Evolutionary conservation across 2,329 filamentous ascomycete genomes (phyloP), one percentile per base, ranked within the genome.

Genomic region (Stagonosporopsis chrysanthemi): DNA sequence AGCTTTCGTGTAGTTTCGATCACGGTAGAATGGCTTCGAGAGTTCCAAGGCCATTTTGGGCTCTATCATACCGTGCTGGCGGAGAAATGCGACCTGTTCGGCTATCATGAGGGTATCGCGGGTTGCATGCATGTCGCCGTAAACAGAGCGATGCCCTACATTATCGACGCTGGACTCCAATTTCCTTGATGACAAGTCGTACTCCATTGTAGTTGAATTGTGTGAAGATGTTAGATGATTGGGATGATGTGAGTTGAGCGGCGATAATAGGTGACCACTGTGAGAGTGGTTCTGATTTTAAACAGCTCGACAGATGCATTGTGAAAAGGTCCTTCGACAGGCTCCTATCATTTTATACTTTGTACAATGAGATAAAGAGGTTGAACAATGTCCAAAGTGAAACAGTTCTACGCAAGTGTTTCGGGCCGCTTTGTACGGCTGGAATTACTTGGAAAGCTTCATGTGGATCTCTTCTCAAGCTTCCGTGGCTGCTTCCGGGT

Each of bases 111-210:
- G 17, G 17, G 61, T 35, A 46, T 70, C 61, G 4, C 52, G 62
- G 6, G 55, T 39, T 6, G 65, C 62, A 23, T 56, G 64, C n/a
- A 45, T 52, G 31, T 69, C 64, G 23, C 67, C 68, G 28, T 59
- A 67, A 1, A 11, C 51, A 2, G 61, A 64, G n/a, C 64, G 61
- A 6, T 52, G 45, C 3, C 28, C 19, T 23, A 15, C 35, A 23
- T 47, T 58, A 6, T 47, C 26, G 38, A 53, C 17, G 4, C 8
- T 49, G 5, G 55, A 23, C 23, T 38, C 49, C 3, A 6, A 2
- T 8, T 35, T 52, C 11, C 41, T 35, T 1, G 44, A 28, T 5
- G 44, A 9, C 40, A 49, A 38, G 29, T 51, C 38, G 47, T 31
- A 12, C n/a, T 24, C 14, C 28, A 42, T 50, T 9, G 22, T 31